Evolutionary conservation across 2,329 filamentous ascomycete species (phyloP), one percentile per base, ranked within the genome.

Genomic region (Ilyonectria sp.): DNA sequence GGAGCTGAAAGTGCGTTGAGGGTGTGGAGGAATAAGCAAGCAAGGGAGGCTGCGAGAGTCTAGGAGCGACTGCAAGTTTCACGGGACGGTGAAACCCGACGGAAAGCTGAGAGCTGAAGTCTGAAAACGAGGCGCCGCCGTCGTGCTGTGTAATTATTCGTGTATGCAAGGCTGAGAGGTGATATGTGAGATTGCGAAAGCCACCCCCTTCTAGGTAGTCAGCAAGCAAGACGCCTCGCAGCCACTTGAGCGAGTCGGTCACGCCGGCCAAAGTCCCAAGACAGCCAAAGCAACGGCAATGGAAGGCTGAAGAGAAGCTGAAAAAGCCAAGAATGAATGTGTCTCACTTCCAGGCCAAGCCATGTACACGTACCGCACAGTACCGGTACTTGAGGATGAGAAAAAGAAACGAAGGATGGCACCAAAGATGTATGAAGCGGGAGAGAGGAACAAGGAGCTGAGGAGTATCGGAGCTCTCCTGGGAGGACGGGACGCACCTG

Each of bases 101-200:
- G 35, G 23, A 55, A n/a, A 26, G 33, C 11, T 17, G 52, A 62
- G 43, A 55, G 55, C 43, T 63, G 54, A 63, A 57, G 40, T 17
- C 17, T 43, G 37, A 29, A 46, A 57, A 44, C 13, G 54, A 57
- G 37, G 23, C 37, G 37, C 40, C 15, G 8, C n/a, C 5, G 15
- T 43, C n/a, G 40, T n/a, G 40, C 17, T 43, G 19, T n/a, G 40
- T 43, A 5, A 8, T 43, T 43, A 43, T 43, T 17, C 40, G 40
- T 43, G 15, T 64, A 74, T 58, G 69, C 68, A 31, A 74, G 69
- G 56, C 40, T 19, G 31, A 23, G 43, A 23, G 6, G 23, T 35
- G 40, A 17, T 26, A 31, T 35, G 60, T 43, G n/a, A 43, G 17
- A 43, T 43, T 43, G 40, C 40, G 15, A 43, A 4, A n/a, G 40